Evolutionary conservation across 2,329 filamentous ascomycete genomes (phyloP), one percentile per base, ranked within the genome.

Genomic region (Xylariaceae sp.): DNA sequence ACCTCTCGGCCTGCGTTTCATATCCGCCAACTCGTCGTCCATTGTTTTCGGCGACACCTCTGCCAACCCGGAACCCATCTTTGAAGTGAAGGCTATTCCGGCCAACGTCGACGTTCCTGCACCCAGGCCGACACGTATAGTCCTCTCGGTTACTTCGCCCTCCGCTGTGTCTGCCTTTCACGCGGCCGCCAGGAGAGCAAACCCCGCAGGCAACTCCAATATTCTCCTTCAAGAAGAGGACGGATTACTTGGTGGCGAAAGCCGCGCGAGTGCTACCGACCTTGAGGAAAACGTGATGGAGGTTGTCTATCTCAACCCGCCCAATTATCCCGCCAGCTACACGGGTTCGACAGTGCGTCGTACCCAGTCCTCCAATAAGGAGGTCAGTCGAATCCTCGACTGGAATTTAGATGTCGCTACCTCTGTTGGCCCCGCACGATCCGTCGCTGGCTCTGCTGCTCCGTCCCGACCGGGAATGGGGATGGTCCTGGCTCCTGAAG

Each of bases 271-370:
- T 80, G 87, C 92, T 36, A 82, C 86, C 58, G 92, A 96, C 73
- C 82, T 91, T 52, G 91, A 96, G 76, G 90, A 90, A 47, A 96
- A 96, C 76, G 89, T 84, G 65, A 87, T 96, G 70, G 90, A 95
- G 70, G 89, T 91, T 26, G 85, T 93, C 46, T 89, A 86, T 71
- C 79, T 79, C 7, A 71, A 72, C 11, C 69, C 72, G 34, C 64
- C 67, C 36, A 72, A 73, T 29, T 75, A 78, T 47, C 65, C 72
- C 23, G 62, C 73, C 5, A 64, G 69, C 50, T 72, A 76, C 61
- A 63, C 55, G 29, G 73, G 74, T 19, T 70, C 74, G 12, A 71
- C 71, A 3, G 60, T 74, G 19, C 71, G 73, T 36, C 69, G 63
- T 24, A 74, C 73, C 3, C 72, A 73, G 31, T 75, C 75, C 3